Evolutionary conservation across 139 green algal species (phyloP).

Genomic region (Chlamydomonas incerta): DNA sequence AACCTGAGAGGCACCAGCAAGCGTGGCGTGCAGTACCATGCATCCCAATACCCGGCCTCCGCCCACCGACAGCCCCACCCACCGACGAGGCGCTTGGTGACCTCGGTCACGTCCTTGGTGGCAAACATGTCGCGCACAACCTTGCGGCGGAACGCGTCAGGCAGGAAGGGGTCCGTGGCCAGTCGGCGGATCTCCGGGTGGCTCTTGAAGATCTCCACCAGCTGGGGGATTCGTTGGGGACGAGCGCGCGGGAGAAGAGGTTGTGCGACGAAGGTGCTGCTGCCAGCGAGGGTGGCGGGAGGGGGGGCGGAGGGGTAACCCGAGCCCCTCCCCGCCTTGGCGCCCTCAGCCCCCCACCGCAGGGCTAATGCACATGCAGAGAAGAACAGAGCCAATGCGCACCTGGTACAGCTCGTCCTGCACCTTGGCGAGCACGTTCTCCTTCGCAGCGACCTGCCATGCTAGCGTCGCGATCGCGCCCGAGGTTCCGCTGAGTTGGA

Average conservation of each 20-base stretch:
- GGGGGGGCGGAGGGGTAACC: too few relatives aligned
- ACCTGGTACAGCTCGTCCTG: conserved; percentile 77
- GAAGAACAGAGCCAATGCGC: background rate
- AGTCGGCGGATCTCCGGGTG: conserved; percentile 56
- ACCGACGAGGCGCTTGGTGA: conserved; percentile 70
- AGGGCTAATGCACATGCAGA: background rate
- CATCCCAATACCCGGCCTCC: too few relatives aligned
- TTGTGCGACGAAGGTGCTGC: too few relatives aligned
- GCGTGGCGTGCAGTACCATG: too few relatives aligned
- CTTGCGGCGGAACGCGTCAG: conserved; percentile 49
- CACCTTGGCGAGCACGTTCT: conserved; percentile 69
- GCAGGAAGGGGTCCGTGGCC: conserved; percentile 68
- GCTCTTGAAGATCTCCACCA: conserved; percentile 51
- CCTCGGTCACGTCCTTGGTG: conserved; percentile 52
- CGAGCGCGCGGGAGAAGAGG: too few relatives aligned
- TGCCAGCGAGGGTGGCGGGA: background rate
- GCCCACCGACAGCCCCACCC: too few relatives aligned
- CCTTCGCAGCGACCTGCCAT: conserved; percentile 70
- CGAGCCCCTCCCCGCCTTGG: too few relatives aligned
- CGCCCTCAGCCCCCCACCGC: too few relatives aligned
- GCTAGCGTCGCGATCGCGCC: conserved; percentile 60
- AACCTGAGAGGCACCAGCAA: too few relatives aligned
- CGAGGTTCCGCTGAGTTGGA: conserved; percentile 61
- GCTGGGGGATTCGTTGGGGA: conserved; percentile 18
- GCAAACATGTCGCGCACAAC: conserved; percentile 57